phyloP scores from a whole-genome alignment of 371 early-diverging fungal genomes.

The Cladochytrium tenue region DNA sequence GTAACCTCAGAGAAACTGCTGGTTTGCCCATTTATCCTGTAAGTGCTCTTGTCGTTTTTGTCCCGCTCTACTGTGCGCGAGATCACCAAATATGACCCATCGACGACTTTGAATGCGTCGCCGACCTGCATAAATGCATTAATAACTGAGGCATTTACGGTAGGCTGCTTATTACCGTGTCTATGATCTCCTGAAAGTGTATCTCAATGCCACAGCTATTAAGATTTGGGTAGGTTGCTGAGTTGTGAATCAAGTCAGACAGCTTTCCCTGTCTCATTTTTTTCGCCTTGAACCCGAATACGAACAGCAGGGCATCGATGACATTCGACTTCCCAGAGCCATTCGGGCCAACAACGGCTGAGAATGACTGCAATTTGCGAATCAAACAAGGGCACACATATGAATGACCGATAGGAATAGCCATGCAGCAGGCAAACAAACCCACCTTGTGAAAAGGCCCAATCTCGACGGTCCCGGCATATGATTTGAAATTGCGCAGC shows the following conservation, averaged over 20 bases:
- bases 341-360: slow-evolving; percentile 94
- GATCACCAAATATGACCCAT: slow-evolving; percentile 73
- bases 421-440: neutral
- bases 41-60: slow-evolving; percentile 45
- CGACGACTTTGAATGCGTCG: slow-evolving; percentile 67
- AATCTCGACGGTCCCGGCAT: slow-evolving; percentile 87
- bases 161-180: slow-evolving; percentile 52
- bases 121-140: neutral
- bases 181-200: slow-evolving; percentile 89
- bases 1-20: slow-evolving; percentile 86
- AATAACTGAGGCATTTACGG: neutral
- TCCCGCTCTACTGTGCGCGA: slow-evolving; percentile 65
- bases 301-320: slow-evolving; percentile 98
- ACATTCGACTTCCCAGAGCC: slow-evolving; percentile 99
- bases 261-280: slow-evolving; percentile 98
- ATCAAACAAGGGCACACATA: neutral
- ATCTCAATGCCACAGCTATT: slow-evolving; percentile 89
- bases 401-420: neutral
- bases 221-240: slow-evolving; percentile 71
- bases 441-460: slow-evolving; percentile 97
- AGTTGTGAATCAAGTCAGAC: slow-evolving; percentile 96
- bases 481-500: slow-evolving; percentile 94
- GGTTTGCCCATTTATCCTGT: slow-evolving; percentile 69
- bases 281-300: slow-evolving; percentile 98
- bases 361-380: slow-evolving; percentile 68